phyloP scores from a whole-genome alignment of 495 filamentous ascomycete species.

The Ramalina peruviana region DNA sequence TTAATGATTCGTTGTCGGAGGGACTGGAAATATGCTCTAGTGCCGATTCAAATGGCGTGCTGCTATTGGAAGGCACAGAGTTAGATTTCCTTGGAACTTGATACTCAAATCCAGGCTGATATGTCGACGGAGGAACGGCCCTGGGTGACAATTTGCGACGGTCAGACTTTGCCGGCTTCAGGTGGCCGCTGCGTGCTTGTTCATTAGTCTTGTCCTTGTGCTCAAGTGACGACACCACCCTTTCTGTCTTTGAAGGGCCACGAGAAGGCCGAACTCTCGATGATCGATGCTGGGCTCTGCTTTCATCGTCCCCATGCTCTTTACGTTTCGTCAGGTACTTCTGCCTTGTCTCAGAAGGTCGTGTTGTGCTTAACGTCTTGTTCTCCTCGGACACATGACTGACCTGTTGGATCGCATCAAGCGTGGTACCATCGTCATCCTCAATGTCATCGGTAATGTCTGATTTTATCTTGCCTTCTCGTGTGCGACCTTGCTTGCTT shows the following conservation, averaged over 20 bases:
- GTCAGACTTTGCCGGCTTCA: neutral
- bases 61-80: constrained; percentile 1
- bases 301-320: too few species aligned
- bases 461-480: too few species aligned
- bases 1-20: neutral
- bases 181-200: neutral
- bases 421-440: too few species aligned
- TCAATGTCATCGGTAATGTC: too few species aligned
- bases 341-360: too few species aligned
- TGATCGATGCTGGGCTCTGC: too few species aligned
- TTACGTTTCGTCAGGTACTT: too few species aligned
- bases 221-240: neutral
- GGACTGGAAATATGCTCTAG: constrained; percentile 8
- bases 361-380: too few species aligned
- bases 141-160: constrained; percentile 18
- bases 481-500: neutral
- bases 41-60: constrained; percentile 6
- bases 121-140: constrained; percentile 29
- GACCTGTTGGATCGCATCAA: too few species aligned
- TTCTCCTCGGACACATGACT: too few species aligned
- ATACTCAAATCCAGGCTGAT: constrained; percentile 34
- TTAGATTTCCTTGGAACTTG: constrained; percentile 16
- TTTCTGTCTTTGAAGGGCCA: neutral
- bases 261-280: neutral
- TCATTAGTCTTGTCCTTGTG: neutral